Evolutionary conservation across 306 rosid genomes (phyloP).

Genomic region (Dalbergia cultrata): DNA sequence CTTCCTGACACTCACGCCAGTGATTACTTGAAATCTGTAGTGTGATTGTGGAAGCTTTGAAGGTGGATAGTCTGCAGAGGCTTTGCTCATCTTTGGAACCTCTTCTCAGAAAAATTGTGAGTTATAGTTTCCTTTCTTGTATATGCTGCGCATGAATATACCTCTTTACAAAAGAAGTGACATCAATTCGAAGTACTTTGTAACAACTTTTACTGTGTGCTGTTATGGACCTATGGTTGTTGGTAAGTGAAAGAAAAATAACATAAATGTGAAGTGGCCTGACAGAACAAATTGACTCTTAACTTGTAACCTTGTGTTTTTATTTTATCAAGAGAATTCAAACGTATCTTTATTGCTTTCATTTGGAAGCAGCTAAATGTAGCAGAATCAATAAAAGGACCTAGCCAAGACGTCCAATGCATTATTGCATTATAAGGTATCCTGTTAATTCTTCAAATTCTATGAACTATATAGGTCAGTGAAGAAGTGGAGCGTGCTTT

Average conservation of each 20-base stretch:
- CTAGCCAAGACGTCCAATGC: neutral
- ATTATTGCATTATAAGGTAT: constrained; percentile 5
- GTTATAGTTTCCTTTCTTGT: constrained; percentile 42
- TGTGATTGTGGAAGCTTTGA: constrained; percentile 89
- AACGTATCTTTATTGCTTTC: constrained; percentile 1
- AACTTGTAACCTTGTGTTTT: neutral
- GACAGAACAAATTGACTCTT: neutral
- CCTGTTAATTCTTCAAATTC: constrained; percentile 45
- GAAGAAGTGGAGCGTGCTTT: constrained; percentile 92
- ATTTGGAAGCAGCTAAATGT: neutral
- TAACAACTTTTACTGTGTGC: neutral
- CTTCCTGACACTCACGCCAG: constrained; percentile 32
- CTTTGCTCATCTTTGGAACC: constrained; percentile 87
- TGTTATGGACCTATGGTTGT: neutral
- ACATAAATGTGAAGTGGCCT: neutral
- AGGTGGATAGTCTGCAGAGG: constrained; percentile 90
- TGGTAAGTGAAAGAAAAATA: neutral
- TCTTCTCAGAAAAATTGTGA: constrained; percentile 88
- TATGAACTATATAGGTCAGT: constrained; percentile 67
- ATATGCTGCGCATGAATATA: constrained; percentile 12
- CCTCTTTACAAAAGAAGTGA: constrained; percentile 12
- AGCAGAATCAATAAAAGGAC: constrained; percentile 27
- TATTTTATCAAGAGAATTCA: constrained; percentile 5
- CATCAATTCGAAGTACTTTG: neutral
- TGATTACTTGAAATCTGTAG: constrained; percentile 57